Base-by-base conservation (phyloP, 768 basidiomycete genomes). In the Crepidotus variabilis region DNA sequence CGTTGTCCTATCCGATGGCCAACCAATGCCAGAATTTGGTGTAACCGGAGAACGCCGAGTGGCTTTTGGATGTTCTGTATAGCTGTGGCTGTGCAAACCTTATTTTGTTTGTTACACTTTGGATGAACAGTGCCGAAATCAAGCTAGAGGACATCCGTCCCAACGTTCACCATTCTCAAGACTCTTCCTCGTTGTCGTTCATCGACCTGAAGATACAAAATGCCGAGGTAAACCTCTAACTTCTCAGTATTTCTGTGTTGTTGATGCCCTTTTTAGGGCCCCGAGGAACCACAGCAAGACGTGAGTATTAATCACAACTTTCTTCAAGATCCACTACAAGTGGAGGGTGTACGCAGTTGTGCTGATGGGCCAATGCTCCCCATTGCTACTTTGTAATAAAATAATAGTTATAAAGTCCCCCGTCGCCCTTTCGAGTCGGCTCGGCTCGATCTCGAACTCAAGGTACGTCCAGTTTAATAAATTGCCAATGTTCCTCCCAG, bases 381-480 rank as follows among this genome's bases (percentile, higher is more conserved):
- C 79, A 81, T 77, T 75, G 70, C 75, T 72, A 54, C 67, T 54
- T 58, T 62, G 64, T 67, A 64, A 77, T 80, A 74, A 73, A 71
- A 70, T 67, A 74, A 74, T 74, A 93, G 92, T 78, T 97, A 96
- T 82, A 97, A 98, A 85, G 95, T 97, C 85, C 96, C 96, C 70
- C 92, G 87, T 83, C 86, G 96, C 73, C 88, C 96, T 73, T 98
- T 87, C 78, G 93, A 90, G 80, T 92, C 94, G 57, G 93, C 95
- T 72, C 94, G 96, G 78, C 94, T 98, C 80, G 97, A 99, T 80
- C 89, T 92, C 65, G 97, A 99, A 84, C 85, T 99, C 75, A 98
- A 98, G 91, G 94, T 94, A 68, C 57, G 66, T 58, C 32, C 52
- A n/a, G 22, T 28, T 54, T 45, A 28, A 34, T 55, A 11, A 24